These are phyloP conservation scores for Phytophthora crassamura DNA, from an alignment of 352 stramenopile genomes.

Conservation along the genomic window DNA sequence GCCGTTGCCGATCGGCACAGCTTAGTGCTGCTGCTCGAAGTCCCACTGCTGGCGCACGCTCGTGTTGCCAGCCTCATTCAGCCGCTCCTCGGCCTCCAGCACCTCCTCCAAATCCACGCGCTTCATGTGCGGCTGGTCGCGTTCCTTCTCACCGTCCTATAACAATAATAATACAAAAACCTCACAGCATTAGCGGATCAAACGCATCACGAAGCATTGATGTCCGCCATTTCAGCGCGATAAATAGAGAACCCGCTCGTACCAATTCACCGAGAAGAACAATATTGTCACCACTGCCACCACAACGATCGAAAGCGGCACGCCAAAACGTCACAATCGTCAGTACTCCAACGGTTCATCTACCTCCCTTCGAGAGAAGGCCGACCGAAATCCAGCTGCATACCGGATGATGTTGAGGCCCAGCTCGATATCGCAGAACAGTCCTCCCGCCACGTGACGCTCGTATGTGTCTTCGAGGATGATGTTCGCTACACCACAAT, in stretches of 20 bases:
- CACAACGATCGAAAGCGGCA: neutral
- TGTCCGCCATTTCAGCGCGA: neutral
- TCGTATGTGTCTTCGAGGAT: slow-evolving; percentile 97
- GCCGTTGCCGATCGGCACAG: neutral
- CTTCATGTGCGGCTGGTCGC: slow-evolving; percentile 85
- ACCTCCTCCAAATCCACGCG: slow-evolving; percentile 80
- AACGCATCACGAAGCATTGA: neutral
- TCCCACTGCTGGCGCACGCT: slow-evolving; percentile 88
- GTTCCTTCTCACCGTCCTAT: slow-evolving; percentile 84
- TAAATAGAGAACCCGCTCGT: slow-evolving; percentile 12
- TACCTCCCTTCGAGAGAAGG: slow-evolving; percentile 1
- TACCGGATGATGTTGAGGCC: slow-evolving; percentile 97
- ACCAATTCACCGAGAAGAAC: slow-evolving; percentile 88
- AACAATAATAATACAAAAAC: neutral
- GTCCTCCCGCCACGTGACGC: slow-evolving; percentile 81
- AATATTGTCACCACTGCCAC: slow-evolving; percentile 82
- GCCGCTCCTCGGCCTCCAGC: slow-evolving; percentile 78
- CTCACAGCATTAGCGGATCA: neutral
- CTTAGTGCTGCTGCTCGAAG: slow-evolving; percentile 67
- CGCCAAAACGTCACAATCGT: neutral
- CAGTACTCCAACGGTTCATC: slow-evolving; percentile 7
- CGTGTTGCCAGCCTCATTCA: slow-evolving; percentile 65
- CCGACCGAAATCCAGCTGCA: neutral
- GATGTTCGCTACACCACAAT: slow-evolving; percentile 90
- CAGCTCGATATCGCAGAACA: slow-evolving; percentile 96